These are phyloP conservation scores for Eucalyptus sideroxylon DNA, from an alignment of 345 rosid genomes.

Conservation along the genomic window DNA sequence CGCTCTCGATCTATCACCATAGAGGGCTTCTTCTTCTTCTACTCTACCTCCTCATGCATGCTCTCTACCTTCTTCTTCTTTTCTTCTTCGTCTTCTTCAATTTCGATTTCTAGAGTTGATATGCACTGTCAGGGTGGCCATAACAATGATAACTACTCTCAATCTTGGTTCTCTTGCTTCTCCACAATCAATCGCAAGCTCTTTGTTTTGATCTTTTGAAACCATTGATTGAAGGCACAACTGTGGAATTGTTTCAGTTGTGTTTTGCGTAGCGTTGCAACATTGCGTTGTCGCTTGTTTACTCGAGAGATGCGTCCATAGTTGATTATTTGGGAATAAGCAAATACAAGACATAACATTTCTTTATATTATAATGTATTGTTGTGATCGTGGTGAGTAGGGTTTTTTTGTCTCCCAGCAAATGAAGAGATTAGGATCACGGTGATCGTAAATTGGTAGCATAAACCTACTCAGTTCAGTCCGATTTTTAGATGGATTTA, in stretches of 20 bases:
- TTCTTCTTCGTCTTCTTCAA: background rate
- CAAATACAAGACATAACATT: background rate
- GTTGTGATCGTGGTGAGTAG: background rate
- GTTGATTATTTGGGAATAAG: background rate
- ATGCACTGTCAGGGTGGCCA: background rate
- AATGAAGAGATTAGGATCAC: background rate
- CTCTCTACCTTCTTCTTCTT: background rate
- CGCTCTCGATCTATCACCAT: too few relatives aligned
- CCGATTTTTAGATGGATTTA: background rate
- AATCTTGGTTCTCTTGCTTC: conserved; percentile 30
- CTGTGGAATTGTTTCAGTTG: background rate
- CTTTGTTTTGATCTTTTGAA: conserved; percentile 1
- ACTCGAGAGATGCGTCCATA: background rate
- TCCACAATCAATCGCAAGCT: conserved; percentile 39
- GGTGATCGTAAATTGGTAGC: too few relatives aligned
- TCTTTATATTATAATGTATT: background rate
- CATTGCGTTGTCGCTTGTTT: background rate
- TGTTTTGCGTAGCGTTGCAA: background rate
- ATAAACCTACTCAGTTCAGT: accelerated
- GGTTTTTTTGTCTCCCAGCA: background rate
- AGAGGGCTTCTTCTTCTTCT: background rate
- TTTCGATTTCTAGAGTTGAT: background rate
- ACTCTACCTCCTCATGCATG: too few relatives aligned
- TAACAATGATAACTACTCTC: conserved; percentile 15
- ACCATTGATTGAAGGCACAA: conserved; percentile 28